These are phyloP conservation scores for Ormosia emarginata DNA, from an alignment of 306 rosid species.

Conservation along the genomic window DNA sequence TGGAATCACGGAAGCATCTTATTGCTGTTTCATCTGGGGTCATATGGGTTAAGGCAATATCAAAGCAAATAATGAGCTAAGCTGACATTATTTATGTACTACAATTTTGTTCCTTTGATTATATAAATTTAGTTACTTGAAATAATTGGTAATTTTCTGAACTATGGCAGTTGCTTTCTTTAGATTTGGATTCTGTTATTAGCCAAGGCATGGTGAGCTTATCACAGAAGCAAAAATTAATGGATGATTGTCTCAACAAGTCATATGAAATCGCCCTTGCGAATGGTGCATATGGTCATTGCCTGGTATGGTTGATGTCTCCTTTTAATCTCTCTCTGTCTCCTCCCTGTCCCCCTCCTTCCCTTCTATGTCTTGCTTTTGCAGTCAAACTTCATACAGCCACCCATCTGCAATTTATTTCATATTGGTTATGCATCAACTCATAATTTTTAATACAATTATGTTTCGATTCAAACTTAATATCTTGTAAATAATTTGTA, in stretches of 20 bases:
- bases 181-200: constrained; percentile 62
- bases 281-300: constrained; percentile 62
- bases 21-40: neutral
- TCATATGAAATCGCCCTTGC: constrained; percentile 67
- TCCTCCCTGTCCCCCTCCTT: neutral
- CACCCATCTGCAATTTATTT: neutral
- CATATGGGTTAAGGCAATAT: neutral
- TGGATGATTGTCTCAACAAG: constrained; percentile 50
- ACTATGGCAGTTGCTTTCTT: constrained; percentile 58
- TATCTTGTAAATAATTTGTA: neutral
- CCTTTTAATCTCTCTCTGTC: neutral
- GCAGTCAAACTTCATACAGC: neutral
- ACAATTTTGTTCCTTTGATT: neutral
- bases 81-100: neutral
- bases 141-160: constrained; percentile 3
- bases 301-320: constrained; percentile 57
- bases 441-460: neutral
- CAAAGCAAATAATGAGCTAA: neutral
- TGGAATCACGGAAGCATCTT: neutral
- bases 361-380: constrained; percentile 1
- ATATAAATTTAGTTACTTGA: neutral
- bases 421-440: neutral
- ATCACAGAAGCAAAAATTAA: constrained; percentile 61
- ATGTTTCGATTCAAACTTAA: neutral
- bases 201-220: constrained; percentile 59